Conservation (phyloP, 345 rosid genomes). For the Rhizophora mangle region DNA sequence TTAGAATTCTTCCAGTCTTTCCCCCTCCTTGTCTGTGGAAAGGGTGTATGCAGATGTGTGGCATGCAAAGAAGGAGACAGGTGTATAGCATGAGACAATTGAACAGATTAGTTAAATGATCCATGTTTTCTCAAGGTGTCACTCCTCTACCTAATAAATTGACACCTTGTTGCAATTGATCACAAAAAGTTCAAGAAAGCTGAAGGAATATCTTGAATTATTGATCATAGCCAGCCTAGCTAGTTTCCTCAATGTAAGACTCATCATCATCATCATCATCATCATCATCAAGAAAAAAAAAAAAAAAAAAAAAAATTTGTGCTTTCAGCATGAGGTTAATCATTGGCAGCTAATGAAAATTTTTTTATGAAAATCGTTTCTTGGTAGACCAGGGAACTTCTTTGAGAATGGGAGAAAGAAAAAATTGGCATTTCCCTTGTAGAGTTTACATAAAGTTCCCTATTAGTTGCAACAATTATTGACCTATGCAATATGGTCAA, state of each 20-base stretch:
- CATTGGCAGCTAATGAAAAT: no score
- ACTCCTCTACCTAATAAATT: not conserved
- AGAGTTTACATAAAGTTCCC: conserved; percentile 6
- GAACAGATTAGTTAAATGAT: conserved; percentile 1
- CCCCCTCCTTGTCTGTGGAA: conserved; percentile 32
- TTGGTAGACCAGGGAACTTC: not conserved
- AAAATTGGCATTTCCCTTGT: no score
- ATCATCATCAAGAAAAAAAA: no score
- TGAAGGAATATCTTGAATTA: not conserved
- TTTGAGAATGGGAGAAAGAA: not conserved
- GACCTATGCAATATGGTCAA: not conserved
- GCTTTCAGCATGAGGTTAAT: no score
- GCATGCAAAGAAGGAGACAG: conserved; percentile 34
- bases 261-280: not conserved
- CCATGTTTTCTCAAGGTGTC: not conserved
- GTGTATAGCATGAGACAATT: conserved; percentile 4
- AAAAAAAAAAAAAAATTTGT: no score
- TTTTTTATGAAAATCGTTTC: no score
- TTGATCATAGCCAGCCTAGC: conserved; percentile 7
- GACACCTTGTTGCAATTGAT: not conserved
- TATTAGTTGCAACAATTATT: conserved; percentile 5
- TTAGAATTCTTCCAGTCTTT: conserved; percentile 12
- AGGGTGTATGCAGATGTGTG: conserved; percentile 30
- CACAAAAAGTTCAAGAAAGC: not conserved
- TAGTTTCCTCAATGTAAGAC: not conserved